Evolutionary conservation across 176 grass and related monocot genomes (phyloP).

Genomic region (Eragrostis curvula): DNA sequence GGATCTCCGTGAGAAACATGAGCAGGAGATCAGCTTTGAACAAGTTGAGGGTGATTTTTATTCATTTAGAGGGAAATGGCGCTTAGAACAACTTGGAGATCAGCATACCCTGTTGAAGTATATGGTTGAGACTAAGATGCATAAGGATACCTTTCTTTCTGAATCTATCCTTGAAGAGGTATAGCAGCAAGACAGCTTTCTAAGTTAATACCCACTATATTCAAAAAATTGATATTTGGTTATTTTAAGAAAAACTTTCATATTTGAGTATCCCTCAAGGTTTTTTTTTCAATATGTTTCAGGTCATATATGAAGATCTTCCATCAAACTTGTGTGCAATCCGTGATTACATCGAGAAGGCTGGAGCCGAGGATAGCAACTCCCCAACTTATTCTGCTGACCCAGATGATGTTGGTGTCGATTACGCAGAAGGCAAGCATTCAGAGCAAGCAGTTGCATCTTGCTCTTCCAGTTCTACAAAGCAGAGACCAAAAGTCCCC

Average conservation of each 20-base stretch:
- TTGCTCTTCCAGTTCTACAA: constrained; percentile 39
- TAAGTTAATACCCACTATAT: neutral
- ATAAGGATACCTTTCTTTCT: constrained; percentile 92
- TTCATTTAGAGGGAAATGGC: constrained; percentile 90
- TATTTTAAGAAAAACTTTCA: no score
- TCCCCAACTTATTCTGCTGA: constrained; percentile 22
- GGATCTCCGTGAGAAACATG: constrained; percentile 83
- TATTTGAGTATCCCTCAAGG: neutral
- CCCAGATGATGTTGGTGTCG: constrained; percentile 35
- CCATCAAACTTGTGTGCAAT: constrained; percentile 97
- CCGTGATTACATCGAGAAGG: constrained; percentile 84
- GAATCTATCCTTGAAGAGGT: constrained; percentile 98
- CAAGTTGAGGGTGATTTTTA: constrained; percentile 96
- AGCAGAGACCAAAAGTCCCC: constrained; percentile 76
- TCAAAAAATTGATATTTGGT: neutral
- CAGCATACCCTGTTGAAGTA: constrained; percentile 91
- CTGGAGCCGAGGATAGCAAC: constrained; percentile 43
- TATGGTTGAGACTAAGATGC: constrained; percentile 96
- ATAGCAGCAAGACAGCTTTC: constrained; percentile 36
- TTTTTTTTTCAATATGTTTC: constrained; percentile 36
- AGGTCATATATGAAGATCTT: constrained; percentile 99
- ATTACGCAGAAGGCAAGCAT: constrained; percentile 37
- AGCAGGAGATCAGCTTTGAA: constrained; percentile 87
- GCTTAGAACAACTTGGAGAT: constrained; percentile 85
- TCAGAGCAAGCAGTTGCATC: constrained; percentile 44